Evolutionary conservation across 2,329 filamentous ascomycete genomes (phyloP).

Genomic region (Phialocephala sp.): DNA sequence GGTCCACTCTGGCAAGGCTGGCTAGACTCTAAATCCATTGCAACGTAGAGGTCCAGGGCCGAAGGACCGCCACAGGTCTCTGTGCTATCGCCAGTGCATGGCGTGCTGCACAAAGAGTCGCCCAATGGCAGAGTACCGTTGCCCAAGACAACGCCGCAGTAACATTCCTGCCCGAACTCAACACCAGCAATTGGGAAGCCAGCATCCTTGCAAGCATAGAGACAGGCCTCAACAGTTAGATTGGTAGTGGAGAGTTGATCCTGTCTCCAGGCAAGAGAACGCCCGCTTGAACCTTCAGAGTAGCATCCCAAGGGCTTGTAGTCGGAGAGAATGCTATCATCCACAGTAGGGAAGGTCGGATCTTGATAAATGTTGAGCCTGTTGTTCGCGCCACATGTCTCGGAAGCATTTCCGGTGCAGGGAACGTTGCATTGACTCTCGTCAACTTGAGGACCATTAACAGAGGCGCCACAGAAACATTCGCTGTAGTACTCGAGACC

Average conservation of each 20-base stretch:
- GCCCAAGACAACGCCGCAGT: conserved; percentile 47
- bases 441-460: conserved; percentile 38
- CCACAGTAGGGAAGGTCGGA: conserved; percentile 41
- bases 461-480: conserved; percentile 44
- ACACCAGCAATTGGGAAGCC: conserved; percentile 48
- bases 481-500: conserved; percentile 42
- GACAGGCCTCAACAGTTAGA: conserved; percentile 45
- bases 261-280: conserved; percentile 42
- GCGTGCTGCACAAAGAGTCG: conserved; percentile 40
- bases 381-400: conserved; percentile 38
- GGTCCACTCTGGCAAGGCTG: conserved; percentile 51
- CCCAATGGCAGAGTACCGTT: conserved; percentile 37
- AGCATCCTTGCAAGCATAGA: conserved; percentile 46
- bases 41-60: conserved; percentile 49
- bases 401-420: conserved; percentile 35
- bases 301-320: conserved; percentile 48
- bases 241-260: conserved; percentile 39
- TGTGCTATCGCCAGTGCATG: conserved; percentile 44
- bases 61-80: conserved; percentile 45
- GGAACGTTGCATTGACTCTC: conserved; percentile 37
- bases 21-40: conserved; percentile 54
- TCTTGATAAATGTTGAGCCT: conserved; percentile 44
- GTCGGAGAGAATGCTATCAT: conserved; percentile 39
- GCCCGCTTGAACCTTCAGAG: conserved; percentile 43
- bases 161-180: conserved; percentile 48